These are phyloP conservation scores for Helotiales sp. DNA, from an alignment of 2,329 filamentous ascomycete genomes.

Conservation along the genomic window DNA sequence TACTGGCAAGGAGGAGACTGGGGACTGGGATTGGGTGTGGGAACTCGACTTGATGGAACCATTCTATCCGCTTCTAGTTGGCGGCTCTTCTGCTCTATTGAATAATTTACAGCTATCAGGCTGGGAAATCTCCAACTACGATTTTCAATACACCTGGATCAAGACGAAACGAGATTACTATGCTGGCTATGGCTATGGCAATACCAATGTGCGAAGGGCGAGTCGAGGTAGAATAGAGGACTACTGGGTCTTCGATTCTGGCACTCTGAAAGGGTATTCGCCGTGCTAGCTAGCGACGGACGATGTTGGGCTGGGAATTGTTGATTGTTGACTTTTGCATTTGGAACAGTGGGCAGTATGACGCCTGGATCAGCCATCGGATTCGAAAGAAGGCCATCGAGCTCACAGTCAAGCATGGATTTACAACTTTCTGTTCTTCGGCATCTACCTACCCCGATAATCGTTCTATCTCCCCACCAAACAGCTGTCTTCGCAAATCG, in stretches of 20 bases:
- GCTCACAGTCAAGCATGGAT: conserved; percentile 20
- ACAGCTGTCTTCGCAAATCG: conserved; percentile 29
- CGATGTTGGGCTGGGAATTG: background rate
- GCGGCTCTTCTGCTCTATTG: background rate
- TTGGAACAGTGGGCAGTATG: background rate
- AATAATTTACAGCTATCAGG: background rate
- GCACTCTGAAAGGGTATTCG: background rate
- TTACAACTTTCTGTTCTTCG: conserved; percentile 33
- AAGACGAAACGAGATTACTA: background rate
- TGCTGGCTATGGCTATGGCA: conserved; percentile 5
- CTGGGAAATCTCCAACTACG: background rate
- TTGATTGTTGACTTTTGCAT: background rate
- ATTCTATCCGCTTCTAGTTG: background rate
- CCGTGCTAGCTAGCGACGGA: background rate
- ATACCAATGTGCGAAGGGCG: background rate
- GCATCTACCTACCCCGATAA: conserved; percentile 30
- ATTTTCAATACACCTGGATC: background rate
- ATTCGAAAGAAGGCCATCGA: background rate
- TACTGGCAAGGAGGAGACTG: background rate
- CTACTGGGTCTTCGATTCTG: background rate
- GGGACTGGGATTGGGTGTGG: no score
- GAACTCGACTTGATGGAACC: no score
- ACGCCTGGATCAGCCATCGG: background rate
- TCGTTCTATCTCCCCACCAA: conserved; percentile 29
- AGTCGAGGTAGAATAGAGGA: background rate